A percentile compares a stretch with the other conserved stretches of the same genome.
Conservation (phyloP, 371 early-diverging fungal species). For the Mortierella sp. region DNA sequence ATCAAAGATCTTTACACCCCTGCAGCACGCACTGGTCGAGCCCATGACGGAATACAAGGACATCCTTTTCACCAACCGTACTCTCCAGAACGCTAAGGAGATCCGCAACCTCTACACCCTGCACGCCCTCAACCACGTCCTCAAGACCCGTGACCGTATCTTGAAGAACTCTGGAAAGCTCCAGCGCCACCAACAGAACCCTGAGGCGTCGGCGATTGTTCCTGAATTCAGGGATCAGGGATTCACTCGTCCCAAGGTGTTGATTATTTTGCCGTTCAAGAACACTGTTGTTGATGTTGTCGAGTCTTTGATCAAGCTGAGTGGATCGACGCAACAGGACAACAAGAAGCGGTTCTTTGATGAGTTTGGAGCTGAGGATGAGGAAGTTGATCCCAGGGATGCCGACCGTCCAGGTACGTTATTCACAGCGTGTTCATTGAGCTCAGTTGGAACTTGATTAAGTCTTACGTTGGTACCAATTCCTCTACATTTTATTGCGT, state of each 20-base stretch:
- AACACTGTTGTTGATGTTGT: conserved; percentile 88
- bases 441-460: background rate
- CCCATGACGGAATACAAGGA: conserved; percentile 84
- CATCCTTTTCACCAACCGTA: conserved; percentile 78
- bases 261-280: conserved; percentile 92
- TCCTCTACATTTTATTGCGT: background rate
- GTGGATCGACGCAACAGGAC: conserved; percentile 86
- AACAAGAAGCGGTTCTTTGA: conserved; percentile 86
- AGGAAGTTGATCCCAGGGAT: conserved; percentile 61
- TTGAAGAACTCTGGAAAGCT: conserved; percentile 85
- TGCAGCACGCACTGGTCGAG: conserved; percentile 74
- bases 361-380: conserved; percentile 74
- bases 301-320: conserved; percentile 78
- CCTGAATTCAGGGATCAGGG: conserved; percentile 95
- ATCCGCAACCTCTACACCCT: conserved; percentile 81
- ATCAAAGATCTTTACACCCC: conserved; percentile 61
- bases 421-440: background rate
- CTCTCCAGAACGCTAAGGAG: conserved; percentile 71
- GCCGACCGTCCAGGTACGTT: conserved; percentile 76
- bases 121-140: conserved; percentile 93
- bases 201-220: conserved; percentile 60
- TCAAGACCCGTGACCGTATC: conserved; percentile 84
- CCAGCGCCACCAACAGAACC: conserved; percentile 67
- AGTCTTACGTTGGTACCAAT: background rate
- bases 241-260: conserved; percentile 93